These are phyloP conservation scores for Tolypocladium ophioglossoides DNA, from an alignment of 2,329 filamentous ascomycete species.

Conservation along the genomic window DNA sequence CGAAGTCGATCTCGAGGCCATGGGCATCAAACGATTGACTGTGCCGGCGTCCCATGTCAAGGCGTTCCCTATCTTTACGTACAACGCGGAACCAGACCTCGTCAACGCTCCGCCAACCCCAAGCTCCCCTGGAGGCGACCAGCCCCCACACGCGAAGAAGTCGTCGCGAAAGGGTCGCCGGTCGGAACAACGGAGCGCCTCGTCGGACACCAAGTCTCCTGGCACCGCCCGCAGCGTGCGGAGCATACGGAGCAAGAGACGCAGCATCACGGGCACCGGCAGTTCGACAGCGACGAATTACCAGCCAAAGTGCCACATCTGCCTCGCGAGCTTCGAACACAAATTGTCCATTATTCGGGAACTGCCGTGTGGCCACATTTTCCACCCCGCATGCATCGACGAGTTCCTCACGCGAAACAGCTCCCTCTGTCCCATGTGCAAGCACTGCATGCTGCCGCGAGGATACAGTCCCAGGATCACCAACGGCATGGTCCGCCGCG, in stretches of 20 bases:
- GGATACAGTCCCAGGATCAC: constrained; percentile 62
- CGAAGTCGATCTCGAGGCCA: constrained; percentile 74
- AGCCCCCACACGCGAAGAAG: constrained; percentile 18
- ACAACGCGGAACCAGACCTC: constrained; percentile 45
- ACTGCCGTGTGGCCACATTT: constrained; percentile 84
- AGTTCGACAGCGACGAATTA: constrained; percentile 43
- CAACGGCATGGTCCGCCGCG: constrained; percentile 76
- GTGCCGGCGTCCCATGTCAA: constrained; percentile 64
- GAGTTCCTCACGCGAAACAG: constrained; percentile 68
- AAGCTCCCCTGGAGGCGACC: constrained; percentile 14
- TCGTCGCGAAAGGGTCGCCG: constrained; percentile 19
- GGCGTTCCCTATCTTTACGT: constrained; percentile 69
- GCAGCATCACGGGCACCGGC: constrained; percentile 20
- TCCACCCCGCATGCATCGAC: constrained; percentile 87
- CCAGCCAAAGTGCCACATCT: constrained; percentile 84
- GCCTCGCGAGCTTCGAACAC: constrained; percentile 67
- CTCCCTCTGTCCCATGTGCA: constrained; percentile 86
- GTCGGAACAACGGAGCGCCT: constrained; percentile 16
- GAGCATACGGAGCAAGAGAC: constrained; percentile 26
- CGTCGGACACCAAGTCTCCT: constrained; percentile 13
- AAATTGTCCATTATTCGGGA: constrained; percentile 67
- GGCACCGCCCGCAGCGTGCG: constrained; percentile 11
- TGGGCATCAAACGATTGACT: constrained; percentile 73
- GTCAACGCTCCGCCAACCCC: constrained; percentile 25
- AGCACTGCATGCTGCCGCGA: constrained; percentile 64